Conservation (phyloP, 2,329 filamentous ascomycete species). For the Fusarium succisae region DNA sequence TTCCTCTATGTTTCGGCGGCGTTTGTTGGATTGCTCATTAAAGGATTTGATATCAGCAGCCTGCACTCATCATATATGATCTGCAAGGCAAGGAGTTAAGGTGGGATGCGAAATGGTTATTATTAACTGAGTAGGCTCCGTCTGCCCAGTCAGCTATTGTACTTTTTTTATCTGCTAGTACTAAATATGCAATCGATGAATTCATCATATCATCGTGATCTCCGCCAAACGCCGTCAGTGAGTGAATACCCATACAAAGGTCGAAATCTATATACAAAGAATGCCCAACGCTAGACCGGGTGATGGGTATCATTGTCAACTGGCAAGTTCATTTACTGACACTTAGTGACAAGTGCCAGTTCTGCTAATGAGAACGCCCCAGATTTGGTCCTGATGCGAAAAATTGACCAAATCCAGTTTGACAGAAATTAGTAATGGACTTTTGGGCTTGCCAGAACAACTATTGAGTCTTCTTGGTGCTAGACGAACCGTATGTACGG, state of each 20-base stretch:
- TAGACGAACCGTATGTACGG: constrained; percentile 54
- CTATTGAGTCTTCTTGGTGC: constrained; percentile 56
- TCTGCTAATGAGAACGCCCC: neutral
- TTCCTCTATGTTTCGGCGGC: neutral
- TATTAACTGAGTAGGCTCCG: constrained; percentile 14
- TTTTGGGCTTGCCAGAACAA: neutral
- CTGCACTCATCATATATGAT: constrained; percentile 8
- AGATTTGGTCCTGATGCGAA: neutral
- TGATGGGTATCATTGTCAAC: neutral
- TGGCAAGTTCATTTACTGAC: neutral
- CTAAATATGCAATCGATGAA: constrained; percentile 36
- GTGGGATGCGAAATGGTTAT: constrained; percentile 30
- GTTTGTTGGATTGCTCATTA: constrained; percentile 4
- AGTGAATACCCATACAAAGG: constrained; percentile 26
- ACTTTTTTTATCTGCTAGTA: constrained; percentile 18
- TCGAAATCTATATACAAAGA: constrained; percentile 32
- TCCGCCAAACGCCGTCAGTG: constrained; percentile 27
- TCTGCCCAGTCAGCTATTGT: constrained; percentile 6
- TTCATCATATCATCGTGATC: constrained; percentile 18
- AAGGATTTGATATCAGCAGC: constrained; percentile 10
- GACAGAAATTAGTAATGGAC: neutral
- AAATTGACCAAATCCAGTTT: neutral
- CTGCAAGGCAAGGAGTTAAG: constrained; percentile 36
- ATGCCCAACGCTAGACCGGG: neutral
- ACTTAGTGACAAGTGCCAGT: neutral